Conservation (phyloP, 805 yeast genomes). For the Teunomyces lycoperdinae region DNA sequence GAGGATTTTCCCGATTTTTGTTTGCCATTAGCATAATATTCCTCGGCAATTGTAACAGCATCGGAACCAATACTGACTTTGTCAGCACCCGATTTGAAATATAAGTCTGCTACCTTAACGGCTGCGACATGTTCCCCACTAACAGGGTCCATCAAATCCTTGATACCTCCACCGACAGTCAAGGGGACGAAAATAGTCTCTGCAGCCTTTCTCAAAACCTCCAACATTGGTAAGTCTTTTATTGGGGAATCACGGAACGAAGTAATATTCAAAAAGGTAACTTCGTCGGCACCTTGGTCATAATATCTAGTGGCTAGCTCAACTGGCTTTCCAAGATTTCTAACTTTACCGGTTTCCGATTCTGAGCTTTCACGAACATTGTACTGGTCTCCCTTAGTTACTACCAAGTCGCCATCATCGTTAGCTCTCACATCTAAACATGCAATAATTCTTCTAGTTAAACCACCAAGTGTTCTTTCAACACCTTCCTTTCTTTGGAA, state of each 20-base stretch:
- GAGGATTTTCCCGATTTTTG: constrained; percentile 74
- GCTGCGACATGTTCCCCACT: constrained; percentile 76
- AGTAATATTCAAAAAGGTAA: constrained; percentile 91
- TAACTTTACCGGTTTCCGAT: constrained; percentile 55
- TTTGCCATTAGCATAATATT: constrained; percentile 58
- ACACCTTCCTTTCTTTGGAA: constrained; percentile 22
- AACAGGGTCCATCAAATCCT: constrained; percentile 83
- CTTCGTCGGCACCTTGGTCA: constrained; percentile 94
- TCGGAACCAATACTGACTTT: constrained; percentile 98
- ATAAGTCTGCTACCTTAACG: constrained; percentile 82
- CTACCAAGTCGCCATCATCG: constrained; percentile 93
- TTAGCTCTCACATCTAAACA: constrained; percentile 96
- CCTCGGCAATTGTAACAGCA: constrained; percentile 89
- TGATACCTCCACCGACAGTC: constrained; percentile 98
- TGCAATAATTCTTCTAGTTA: constrained; percentile 90
- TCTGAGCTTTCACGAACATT: constrained; percentile 75
- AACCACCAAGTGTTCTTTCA: constrained; percentile 50
- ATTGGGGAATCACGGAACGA: constrained; percentile 94
- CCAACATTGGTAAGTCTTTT: constrained; percentile 92
- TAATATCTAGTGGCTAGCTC: constrained; percentile 89
- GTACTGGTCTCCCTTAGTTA: constrained; percentile 97
- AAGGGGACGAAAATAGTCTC: constrained; percentile 92
- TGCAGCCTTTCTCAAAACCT: constrained; percentile 78
- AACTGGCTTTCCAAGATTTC: constrained; percentile 96
- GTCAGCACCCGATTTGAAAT: constrained; percentile 96